Percentiles rank a stretch among this genome's conserved stretches.
These are phyloP conservation scores for Solanum hybrid DNA, from an alignment of 305 asterid species.

Conservation along the genomic window DNA sequence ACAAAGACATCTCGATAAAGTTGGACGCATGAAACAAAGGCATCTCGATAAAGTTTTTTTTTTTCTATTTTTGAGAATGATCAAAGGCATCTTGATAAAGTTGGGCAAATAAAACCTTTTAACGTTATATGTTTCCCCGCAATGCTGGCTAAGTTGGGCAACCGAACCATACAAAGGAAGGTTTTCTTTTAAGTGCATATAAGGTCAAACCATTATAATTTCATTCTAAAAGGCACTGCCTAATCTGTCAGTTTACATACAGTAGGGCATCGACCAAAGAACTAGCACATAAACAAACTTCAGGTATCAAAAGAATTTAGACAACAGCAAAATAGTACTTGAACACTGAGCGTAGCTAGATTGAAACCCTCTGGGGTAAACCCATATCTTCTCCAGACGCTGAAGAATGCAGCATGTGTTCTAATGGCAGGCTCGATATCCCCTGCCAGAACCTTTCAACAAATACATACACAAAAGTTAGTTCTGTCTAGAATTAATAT, in stretches of 20 bases:
- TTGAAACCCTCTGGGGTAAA: conserved; percentile 99
- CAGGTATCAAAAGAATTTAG: conserved; percentile 3
- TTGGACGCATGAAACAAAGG: neutral
- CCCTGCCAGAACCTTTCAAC: conserved; percentile 90
- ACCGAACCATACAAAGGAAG: neutral
- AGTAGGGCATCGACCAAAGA: neutral
- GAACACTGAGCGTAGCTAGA: conserved; percentile 79
- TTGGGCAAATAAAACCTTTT: neutral
- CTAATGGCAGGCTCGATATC: conserved; percentile 90
- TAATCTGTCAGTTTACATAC: neutral
- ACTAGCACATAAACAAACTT: neutral
- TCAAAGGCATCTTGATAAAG: neutral
- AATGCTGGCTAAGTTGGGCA: neutral
- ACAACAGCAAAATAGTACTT: conserved; percentile 37
- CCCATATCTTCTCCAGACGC: conserved; percentile 92
- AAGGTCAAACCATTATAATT: neutral
- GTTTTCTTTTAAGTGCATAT: neutral
- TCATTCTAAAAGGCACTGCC: neutral
- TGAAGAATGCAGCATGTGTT: conserved; percentile 90
- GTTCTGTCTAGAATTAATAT: conserved; percentile 7
- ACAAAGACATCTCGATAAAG: neutral
- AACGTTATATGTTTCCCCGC: neutral
- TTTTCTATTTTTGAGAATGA: neutral
- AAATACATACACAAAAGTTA: conserved; percentile 17
- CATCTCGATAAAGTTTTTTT: neutral